Evolutionary conservation across 768 basidiomycete species (phyloP).

Genomic region (Psilocybe cyanescens): DNA sequence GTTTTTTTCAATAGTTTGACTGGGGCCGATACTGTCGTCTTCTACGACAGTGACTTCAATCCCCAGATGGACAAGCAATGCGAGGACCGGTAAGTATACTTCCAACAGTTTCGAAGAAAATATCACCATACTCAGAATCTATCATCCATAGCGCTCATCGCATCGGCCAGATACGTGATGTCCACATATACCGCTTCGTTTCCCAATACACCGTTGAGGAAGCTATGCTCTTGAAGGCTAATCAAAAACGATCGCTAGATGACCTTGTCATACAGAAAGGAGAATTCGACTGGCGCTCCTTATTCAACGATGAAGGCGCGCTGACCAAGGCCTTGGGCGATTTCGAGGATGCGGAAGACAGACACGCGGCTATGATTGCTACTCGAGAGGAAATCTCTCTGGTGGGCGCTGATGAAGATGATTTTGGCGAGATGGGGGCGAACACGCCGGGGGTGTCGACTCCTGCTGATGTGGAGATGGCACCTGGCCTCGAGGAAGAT

Average conservation of each 20-base stretch:
- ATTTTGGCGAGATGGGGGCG: conserved; percentile 55
- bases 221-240: conserved; percentile 95
- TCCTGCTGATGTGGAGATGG: conserved; percentile 27
- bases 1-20: conserved; percentile 53
- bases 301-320: conserved; percentile 70
- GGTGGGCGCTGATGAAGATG: conserved; percentile 80
- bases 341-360: conserved; percentile 89
- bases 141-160: conserved; percentile 76
- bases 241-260: conserved; percentile 93
- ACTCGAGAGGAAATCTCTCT: conserved; percentile 71
- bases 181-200: conserved; percentile 95
- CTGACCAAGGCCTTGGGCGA: conserved; percentile 79
- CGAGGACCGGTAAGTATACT: conserved; percentile 76
- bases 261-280: conserved; percentile 92
- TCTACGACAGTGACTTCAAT: conserved; percentile 97
- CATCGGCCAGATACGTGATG: conserved; percentile 96
- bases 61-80: conserved; percentile 99
- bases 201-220: conserved; percentile 92
- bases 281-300: conserved; percentile 91
- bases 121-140: neutral
- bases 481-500: conserved; percentile 19
- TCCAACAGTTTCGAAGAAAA: neutral
- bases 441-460: conserved; percentile 2
- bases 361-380: conserved; percentile 78
- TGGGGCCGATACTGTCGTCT: conserved; percentile 94